Base-by-base conservation (phyloP, 129 eudicot species). In the Helianthus annuus region DNA sequence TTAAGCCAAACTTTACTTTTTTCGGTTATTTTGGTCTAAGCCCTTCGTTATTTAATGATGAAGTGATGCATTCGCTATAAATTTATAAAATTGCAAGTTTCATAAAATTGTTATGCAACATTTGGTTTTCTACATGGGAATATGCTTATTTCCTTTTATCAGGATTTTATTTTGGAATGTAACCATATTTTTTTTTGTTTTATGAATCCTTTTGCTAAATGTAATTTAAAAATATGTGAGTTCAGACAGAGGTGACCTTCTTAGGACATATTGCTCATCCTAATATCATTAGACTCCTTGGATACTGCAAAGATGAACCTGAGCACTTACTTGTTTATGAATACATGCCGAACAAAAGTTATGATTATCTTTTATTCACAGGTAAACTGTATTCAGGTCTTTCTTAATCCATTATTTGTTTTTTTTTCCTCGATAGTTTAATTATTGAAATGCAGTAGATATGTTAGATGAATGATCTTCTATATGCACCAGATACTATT, bases 231-330 rank as follows among this genome's bases (percentile, higher is more conserved):
- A 59, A 0, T 48, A 39, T 79, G 71, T 60, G 69, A 45, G 36
- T 67, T 48, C 72, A 80, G 83, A 13, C 34, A 2, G 76, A 61
- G 55, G 72, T 74, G 34, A 52, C 13, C 27, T 8, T 68, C 6
- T 68, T 67, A 51, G 75, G 79, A 56, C 16, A n/a, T 8, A 10
- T 81, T 39, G 17, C 7, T 39, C 84, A 76, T 70, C 56, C 78
- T 42, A 71, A 76, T 81, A 56, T 81, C 62, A 55, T 57, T 64
- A 76, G 10, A 13, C 73, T 75, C 17, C 15, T 81, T 64, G 84
- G 78, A 70, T 70, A 46, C 24, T 81, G 81, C 71, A 29, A 3
- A 9, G 49, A 70, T 12, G 48, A 65, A 13, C 3, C 53, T 2
- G 61, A 64, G 53, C 14, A n/a, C n/a, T n/a, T n/a, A n/a, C n/a